These are phyloP conservation scores for Syzygium aromaticum DNA, from an alignment of 345 rosid genomes.

Conservation along the genomic window DNA sequence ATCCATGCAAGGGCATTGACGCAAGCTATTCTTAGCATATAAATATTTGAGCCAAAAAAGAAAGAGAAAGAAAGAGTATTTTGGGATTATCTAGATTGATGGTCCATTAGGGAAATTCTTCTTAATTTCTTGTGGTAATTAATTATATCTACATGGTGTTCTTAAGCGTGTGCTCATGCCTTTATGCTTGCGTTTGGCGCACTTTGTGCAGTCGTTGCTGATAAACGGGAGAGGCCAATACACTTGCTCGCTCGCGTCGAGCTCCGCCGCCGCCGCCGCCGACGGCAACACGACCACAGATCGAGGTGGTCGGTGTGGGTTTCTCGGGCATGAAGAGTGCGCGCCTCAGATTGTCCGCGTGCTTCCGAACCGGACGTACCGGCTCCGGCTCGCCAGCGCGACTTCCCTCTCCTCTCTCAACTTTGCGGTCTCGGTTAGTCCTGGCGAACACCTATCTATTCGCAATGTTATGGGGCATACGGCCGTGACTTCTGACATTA, in stretches of 20 bases:
- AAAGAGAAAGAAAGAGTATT: neutral
- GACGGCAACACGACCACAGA: neutral
- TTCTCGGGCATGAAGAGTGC: conserved; percentile 44
- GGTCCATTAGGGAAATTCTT: neutral
- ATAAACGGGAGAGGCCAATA: conserved; percentile 87
- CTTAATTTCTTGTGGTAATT: neutral
- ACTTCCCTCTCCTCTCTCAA: conserved; percentile 74
- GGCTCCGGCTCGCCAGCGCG: conserved; percentile 65
- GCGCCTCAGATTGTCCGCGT: conserved; percentile 49
- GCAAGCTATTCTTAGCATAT: neutral
- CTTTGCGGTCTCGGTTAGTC: conserved; percentile 47
- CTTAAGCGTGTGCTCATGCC: neutral
- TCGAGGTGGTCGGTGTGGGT: conserved; percentile 13
- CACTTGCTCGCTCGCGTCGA: conserved; percentile 60
- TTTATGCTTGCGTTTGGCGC: neutral
- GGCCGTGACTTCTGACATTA: neutral
- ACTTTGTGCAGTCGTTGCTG: conserved; percentile 21
- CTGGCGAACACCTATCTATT: neutral
- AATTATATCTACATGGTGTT: neutral
- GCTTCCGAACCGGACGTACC: conserved; percentile 46
- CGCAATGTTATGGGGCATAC: neutral
- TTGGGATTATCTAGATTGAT: neutral
- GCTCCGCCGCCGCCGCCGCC: conserved; percentile 18
- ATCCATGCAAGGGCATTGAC: neutral
- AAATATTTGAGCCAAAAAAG: neutral